phyloP scores from a whole-genome alignment of 2,329 filamentous ascomycete species.

The Exophiala oligosperma region DNA sequence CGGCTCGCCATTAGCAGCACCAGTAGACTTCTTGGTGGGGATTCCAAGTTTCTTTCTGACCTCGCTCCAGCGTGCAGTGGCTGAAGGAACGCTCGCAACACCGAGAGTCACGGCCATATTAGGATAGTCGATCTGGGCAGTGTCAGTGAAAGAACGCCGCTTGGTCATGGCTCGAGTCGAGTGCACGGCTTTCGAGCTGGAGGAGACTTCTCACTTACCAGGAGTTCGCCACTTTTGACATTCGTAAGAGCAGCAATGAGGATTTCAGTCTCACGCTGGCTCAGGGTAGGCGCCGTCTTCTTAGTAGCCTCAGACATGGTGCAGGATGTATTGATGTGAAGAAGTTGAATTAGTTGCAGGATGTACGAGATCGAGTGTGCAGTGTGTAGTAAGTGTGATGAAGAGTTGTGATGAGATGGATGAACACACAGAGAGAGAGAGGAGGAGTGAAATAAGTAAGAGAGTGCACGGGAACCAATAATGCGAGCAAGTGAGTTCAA shows the following conservation, averaged over 20 bases:
- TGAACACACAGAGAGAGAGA: background rate
- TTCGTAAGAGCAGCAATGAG: conserved; percentile 22
- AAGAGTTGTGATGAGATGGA: background rate
- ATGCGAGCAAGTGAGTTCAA: background rate
- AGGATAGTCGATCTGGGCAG: conserved; percentile 35
- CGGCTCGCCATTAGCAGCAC: conserved; percentile 2
- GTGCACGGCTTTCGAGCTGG: background rate
- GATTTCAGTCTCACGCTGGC: conserved; percentile 29
- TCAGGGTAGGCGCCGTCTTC: conserved; percentile 13
- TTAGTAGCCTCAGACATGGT: conserved; percentile 12
- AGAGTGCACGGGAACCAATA: background rate
- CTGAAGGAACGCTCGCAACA: conserved; percentile 39
- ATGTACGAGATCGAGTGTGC: background rate
- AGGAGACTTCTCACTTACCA: conserved; percentile 7
- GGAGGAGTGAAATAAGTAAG: background rate
- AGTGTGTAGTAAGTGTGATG: background rate
- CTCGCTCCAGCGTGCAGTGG: conserved; percentile 36
- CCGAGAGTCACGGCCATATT: conserved; percentile 38
- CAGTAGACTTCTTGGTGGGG: conserved; percentile 4
- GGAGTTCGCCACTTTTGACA: conserved; percentile 17
- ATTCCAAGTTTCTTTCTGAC: conserved; percentile 40
- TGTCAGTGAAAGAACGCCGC: conserved; percentile 4
- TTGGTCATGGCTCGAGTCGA: conserved; percentile 4
- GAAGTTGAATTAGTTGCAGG: background rate
- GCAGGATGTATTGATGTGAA: background rate